Percentiles rank a stretch among this genome's conserved stretches.
Conservation (phyloP, 2,329 filamentous ascomycete species). For the Penicillium occitanis region DNA sequence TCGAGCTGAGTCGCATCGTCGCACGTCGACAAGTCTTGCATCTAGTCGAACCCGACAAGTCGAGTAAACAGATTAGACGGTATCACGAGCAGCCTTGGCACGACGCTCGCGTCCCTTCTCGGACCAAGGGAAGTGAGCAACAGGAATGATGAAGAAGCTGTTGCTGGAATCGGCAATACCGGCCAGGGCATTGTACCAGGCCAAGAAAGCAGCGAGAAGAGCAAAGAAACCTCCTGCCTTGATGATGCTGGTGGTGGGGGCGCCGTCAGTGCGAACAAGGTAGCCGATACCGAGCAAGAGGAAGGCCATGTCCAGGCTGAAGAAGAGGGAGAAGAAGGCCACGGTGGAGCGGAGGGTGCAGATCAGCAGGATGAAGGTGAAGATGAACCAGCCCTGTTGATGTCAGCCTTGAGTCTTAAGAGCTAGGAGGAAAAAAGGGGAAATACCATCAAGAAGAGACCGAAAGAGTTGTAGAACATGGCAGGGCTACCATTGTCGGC, state of each 20-base stretch:
- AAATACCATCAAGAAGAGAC: constrained; percentile 67
- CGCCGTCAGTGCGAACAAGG: constrained; percentile 50
- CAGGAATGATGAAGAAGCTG: constrained; percentile 91
- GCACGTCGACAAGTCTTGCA: not conserved
- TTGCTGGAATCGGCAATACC: constrained; percentile 69
- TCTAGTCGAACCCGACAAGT: not conserved
- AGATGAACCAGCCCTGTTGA: constrained; percentile 74
- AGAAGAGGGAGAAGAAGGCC: constrained; percentile 75
- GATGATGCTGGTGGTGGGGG: constrained; percentile 53
- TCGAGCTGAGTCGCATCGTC: not conserved
- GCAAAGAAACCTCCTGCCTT: constrained; percentile 77
- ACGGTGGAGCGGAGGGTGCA: constrained; percentile 75
- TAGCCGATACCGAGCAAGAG: constrained; percentile 68
- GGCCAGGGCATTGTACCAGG: constrained; percentile 84
- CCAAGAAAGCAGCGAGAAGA: constrained; percentile 75
- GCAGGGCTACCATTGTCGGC: not conserved
- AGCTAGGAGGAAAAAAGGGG: not conserved
- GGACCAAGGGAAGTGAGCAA: constrained; percentile 94
- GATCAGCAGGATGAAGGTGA: constrained; percentile 71
- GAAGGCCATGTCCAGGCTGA: constrained; percentile 74
- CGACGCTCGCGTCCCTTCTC: constrained; percentile 55
- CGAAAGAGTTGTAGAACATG: constrained; percentile 61
- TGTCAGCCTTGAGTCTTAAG: constrained; percentile 21
- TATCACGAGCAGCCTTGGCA: constrained; percentile 52
- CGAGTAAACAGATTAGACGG: constrained; percentile 29